A percentile compares a stretch with the other conserved stretches of the same genome.
Conservation (phyloP, 352 stramenopile species). For the Phytopythium litorale region DNA sequence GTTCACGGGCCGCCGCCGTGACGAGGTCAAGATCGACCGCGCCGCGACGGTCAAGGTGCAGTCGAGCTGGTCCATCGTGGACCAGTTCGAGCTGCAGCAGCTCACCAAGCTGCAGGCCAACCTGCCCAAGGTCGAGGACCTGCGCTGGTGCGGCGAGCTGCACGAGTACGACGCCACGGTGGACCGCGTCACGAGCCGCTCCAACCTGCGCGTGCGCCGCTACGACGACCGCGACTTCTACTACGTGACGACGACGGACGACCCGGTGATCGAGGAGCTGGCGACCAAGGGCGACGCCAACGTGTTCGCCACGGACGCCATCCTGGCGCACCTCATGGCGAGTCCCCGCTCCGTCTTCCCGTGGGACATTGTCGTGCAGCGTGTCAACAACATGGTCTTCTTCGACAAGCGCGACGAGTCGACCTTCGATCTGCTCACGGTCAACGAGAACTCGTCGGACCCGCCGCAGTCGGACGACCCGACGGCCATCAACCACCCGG, state of each 20-base stretch:
- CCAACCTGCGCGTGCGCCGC: constrained; percentile 70
- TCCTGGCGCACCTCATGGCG: constrained; percentile 96
- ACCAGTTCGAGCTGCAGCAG: constrained; percentile 96
- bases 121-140: constrained; percentile 82
- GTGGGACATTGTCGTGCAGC: constrained; percentile 96
- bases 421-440: constrained; percentile 93
- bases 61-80: constrained; percentile 90
- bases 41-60: constrained; percentile 90
- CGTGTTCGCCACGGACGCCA: constrained; percentile 97
- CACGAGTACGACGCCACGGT: constrained; percentile 94
- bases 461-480: constrained; percentile 81
- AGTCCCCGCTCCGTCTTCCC: constrained; percentile 95
- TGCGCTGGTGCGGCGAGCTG: constrained; percentile 94
- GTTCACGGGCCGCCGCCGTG: constrained; percentile 52
- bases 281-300: constrained; percentile 88
- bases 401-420: constrained; percentile 97
- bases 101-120: constrained; percentile 94
- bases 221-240: constrained; percentile 94
- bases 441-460: constrained; percentile 95
- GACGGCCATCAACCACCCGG: constrained; percentile 95
- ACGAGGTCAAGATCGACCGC: constrained; percentile 81
- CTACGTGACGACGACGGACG: constrained; percentile 95
- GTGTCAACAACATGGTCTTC: constrained; percentile 94
- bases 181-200: constrained; percentile 91
- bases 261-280: constrained; percentile 94